phyloP scores from a whole-genome alignment of 495 filamentous ascomycete genomes.

The Oleoguttula mirabilis region DNA sequence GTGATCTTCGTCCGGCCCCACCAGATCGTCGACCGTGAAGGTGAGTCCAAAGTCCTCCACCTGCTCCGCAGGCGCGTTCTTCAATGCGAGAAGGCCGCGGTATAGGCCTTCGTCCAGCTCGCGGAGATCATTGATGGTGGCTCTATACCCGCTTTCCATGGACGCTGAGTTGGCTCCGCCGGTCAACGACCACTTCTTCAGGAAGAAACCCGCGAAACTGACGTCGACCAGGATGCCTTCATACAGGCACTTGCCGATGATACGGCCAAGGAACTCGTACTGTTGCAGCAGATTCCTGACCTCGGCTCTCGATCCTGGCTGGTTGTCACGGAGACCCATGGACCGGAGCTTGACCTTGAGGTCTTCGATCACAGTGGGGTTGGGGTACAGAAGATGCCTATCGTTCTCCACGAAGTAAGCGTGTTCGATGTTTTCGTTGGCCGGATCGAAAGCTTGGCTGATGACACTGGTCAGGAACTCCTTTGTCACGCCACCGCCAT shows the following conservation, averaged over 20 bases:
- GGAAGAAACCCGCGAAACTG: slow-evolving; percentile 87
- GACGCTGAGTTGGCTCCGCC: slow-evolving; percentile 49
- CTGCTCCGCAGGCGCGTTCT: slow-evolving; percentile 68
- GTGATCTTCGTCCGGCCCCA: slow-evolving; percentile 28
- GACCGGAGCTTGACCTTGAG: slow-evolving; percentile 45
- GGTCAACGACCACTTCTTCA: slow-evolving; percentile 83
- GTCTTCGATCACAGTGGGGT: slow-evolving; percentile 68
- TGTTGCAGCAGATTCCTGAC: slow-evolving; percentile 54
- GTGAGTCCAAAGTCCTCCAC: slow-evolving; percentile 72
- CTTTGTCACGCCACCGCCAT: slow-evolving; percentile 95
- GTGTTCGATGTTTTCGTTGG: slow-evolving; percentile 32
- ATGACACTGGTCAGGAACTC: slow-evolving; percentile 91
- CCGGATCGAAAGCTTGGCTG: slow-evolving; percentile 64
- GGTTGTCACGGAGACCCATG: slow-evolving; percentile 41
- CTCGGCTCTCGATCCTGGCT: slow-evolving; percentile 42
- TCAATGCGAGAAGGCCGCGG: slow-evolving; percentile 75
- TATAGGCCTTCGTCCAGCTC: slow-evolving; percentile 92
- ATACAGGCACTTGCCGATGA: slow-evolving; percentile 95
- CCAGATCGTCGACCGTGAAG: slow-evolving; percentile 77
- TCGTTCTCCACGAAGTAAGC: slow-evolving; percentile 74
- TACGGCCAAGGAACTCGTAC: slow-evolving; percentile 84
- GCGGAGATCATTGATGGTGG: slow-evolving; percentile 82
- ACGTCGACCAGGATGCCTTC: slow-evolving; percentile 95
- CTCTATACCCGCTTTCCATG: slow-evolving; percentile 61
- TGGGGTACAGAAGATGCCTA: slow-evolving; percentile 82